Conservation (phyloP, 192 early-diverging fungal genomes). For the Entrophospora sp. region DNA sequence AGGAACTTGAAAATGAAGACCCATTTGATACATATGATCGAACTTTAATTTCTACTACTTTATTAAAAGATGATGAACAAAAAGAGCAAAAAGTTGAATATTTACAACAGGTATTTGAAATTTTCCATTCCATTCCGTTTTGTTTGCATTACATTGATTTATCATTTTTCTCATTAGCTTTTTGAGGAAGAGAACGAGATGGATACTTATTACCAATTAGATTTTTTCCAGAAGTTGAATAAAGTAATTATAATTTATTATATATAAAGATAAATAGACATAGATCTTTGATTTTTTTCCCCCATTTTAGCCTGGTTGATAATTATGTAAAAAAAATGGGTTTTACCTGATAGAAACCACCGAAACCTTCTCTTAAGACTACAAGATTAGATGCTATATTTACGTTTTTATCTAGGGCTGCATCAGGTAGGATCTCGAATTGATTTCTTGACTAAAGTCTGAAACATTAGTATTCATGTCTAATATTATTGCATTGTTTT, state of each 20-base stretch:
- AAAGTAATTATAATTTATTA: neutral
- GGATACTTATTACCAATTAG: neutral
- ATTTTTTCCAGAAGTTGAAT: neutral
- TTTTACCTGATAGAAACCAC: neutral
- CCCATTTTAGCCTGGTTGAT: neutral
- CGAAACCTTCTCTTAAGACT: too few species aligned
- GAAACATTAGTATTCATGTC: neutral
- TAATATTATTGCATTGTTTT: neutral
- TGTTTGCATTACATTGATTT: too few species aligned
- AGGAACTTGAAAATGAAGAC: neutral
- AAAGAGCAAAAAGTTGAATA: conserved; percentile 4
- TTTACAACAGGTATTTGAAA: neutral
- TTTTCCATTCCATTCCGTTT: too few species aligned
- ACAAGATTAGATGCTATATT: neutral
- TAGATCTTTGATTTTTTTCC: neutral
- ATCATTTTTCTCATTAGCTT: neutral
- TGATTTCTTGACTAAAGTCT: neutral
- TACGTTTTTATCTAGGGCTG: neutral
- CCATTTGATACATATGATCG: conserved; percentile 1
- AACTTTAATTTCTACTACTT: neutral
- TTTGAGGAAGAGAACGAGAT: neutral
- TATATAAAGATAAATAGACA: neutral
- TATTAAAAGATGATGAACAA: conserved; percentile 2
- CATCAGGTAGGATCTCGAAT: neutral
- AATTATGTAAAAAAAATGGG: neutral